Base-by-base conservation (phyloP, 352 stramenopile species). In the Pythium phragmitis region DNA sequence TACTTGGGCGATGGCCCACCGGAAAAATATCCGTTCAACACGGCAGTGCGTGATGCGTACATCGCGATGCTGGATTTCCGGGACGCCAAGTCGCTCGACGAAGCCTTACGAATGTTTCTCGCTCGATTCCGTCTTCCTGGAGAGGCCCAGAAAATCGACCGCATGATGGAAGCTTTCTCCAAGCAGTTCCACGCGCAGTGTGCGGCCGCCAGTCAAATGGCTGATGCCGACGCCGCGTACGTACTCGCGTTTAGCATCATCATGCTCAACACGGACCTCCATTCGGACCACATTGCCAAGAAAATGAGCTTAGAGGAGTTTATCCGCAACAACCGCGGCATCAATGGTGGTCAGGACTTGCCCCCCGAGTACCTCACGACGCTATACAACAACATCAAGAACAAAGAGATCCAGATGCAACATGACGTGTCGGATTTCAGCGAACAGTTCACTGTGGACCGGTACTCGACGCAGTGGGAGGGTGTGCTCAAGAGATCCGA, bases 191-290 rank as follows among this genome's bases (percentile, higher is more conserved):
- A 97, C 60, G 49, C 81, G 8, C 80, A 97, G 70, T 80, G 81
- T 66, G 77, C 72, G 21, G 70, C 86, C 49, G 77, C 71, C 2
- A 68, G 77, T 3, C 75, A 82, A n/a, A 63, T 94, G 26, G 71
- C 88, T 19, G 78, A 92, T 30, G 94, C 85, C 11, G 96, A 99
- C 69, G 91, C 96, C 28, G 96, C 95, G 3, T 99, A 98, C 60
- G 86, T 99, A 23, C 74, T 99, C 33, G 91, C 96, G 11, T 99
- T 99, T 81, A 97, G 96, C 46, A 98, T 99, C 64, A 99, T 99
- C 54, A 99, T 99, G 96, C 80, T 99, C 23, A 99, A 99, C 75
- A 99, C 96, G n/a, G 97, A 99, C 65, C 69, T 99, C 62, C 97
- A 99, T 74, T 98, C 80, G 59, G 83, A 94, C 33, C 82, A 94